Evolutionary conservation across 2,329 filamentous ascomycete genomes (phyloP).

Genomic region (Colletotrichum endophyticum): DNA sequence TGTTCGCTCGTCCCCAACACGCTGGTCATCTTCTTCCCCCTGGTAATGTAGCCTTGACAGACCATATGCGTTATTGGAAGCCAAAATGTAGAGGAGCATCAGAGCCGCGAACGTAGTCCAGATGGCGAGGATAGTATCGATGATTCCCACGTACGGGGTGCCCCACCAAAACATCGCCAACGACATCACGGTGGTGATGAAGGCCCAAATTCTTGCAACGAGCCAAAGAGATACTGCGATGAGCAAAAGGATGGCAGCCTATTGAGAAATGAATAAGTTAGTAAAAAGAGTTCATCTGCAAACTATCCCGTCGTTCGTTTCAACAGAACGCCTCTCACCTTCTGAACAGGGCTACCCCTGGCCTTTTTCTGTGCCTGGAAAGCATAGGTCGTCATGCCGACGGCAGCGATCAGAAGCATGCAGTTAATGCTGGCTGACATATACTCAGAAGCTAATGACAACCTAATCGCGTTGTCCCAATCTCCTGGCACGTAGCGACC

Average conservation of each 20-base stretch:
- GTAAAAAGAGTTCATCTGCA: not conserved
- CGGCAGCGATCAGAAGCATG: not conserved
- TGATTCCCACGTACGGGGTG: slow-evolving; percentile 9
- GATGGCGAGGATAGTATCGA: slow-evolving; percentile 26
- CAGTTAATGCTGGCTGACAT: not conserved
- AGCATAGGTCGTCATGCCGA: slow-evolving; percentile 5
- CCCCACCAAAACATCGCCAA: not conserved
- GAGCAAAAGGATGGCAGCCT: slow-evolving; percentile 28
- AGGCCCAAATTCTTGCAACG: slow-evolving; percentile 24
- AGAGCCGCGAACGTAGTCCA: slow-evolving; percentile 30
- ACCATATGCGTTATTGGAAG: slow-evolving; percentile 26
- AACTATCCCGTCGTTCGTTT: not conserved
- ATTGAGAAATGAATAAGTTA: not conserved
- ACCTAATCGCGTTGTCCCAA: not conserved
- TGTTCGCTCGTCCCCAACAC: not conserved
- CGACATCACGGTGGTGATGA: slow-evolving; percentile 9
- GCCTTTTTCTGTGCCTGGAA: not conserved
- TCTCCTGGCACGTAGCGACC: not conserved
- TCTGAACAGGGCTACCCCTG: not conserved
- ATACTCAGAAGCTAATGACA: not conserved
- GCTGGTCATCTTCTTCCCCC: not conserved
- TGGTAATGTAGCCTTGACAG: slow-evolving; percentile 26
- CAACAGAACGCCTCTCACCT: not conserved
- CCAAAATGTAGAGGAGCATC: slow-evolving; percentile 29
- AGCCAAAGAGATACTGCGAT: slow-evolving; percentile 28